These are phyloP conservation scores for Botrytis porri DNA, from an alignment of 2,329 filamentous ascomycete genomes.

Conservation along the genomic window DNA sequence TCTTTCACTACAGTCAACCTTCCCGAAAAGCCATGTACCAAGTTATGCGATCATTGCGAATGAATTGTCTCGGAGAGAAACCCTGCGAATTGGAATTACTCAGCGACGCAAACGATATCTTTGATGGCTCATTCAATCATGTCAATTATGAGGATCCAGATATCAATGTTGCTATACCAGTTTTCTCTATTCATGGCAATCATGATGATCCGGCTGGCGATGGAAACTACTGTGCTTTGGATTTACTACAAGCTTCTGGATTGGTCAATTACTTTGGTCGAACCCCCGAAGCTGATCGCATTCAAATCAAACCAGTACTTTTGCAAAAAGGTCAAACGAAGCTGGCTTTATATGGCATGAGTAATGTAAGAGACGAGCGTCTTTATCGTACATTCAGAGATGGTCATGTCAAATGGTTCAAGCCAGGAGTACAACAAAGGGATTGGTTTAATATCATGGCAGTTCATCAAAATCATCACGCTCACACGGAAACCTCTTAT, in stretches of 20 bases:
- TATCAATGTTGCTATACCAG: slow-evolving; percentile 94
- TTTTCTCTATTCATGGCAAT: slow-evolving; percentile 98
- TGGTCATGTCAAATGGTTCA: slow-evolving; percentile 90
- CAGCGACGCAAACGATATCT: slow-evolving; percentile 87
- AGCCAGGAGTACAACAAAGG: slow-evolving; percentile 71
- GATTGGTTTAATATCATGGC: slow-evolving; percentile 97
- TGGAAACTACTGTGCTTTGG: slow-evolving; percentile 85
- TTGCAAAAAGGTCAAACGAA: slow-evolving; percentile 93
- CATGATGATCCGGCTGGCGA: slow-evolving; percentile 98
- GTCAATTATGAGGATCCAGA: slow-evolving; percentile 98
- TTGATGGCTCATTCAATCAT: slow-evolving; percentile 84
- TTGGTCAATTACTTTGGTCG: slow-evolving; percentile 95
- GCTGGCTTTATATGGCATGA: slow-evolving; percentile 87
- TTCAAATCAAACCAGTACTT: slow-evolving; percentile 85
- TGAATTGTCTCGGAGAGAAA: slow-evolving; percentile 93
- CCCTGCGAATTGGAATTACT: slow-evolving; percentile 94
- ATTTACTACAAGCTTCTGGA: slow-evolving; percentile 86
- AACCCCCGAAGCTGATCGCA: slow-evolving; percentile 88
- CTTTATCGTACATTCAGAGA: slow-evolving; percentile 92
- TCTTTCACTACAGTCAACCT: slow-evolving; percentile 98
- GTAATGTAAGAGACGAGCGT: slow-evolving; percentile 93
- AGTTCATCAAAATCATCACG: slow-evolving; percentile 94
- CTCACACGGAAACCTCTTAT: slow-evolving; percentile 89
- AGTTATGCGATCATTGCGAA: slow-evolving; percentile 89
- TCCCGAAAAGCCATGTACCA: slow-evolving; percentile 95